Evolutionary conservation across 495 filamentous ascomycete species (phyloP).

Genomic region (Geopyxis carbonaria): DNA sequence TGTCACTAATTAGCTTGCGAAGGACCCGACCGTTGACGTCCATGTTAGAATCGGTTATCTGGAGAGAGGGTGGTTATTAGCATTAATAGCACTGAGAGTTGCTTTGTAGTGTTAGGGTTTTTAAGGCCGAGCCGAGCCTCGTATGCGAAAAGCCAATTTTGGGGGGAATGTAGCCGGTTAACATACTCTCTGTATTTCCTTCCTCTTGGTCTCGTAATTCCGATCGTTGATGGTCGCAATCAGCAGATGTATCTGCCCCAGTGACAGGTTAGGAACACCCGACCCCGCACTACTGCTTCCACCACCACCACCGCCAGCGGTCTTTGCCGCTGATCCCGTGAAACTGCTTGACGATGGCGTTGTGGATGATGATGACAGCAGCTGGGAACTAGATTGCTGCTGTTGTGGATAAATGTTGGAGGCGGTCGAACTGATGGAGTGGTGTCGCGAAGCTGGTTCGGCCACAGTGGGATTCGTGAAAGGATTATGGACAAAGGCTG

Average conservation of each 20-base stretch:
- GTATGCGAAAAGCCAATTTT: too few relatives aligned
- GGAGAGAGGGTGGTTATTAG: too few relatives aligned
- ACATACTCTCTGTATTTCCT: slow-evolving; percentile 83
- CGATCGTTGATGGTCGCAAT: slow-evolving; percentile 85
- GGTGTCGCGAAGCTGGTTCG: slow-evolving; percentile 17
- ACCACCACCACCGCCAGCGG: slow-evolving; percentile 25
- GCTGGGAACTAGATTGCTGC: slow-evolving; percentile 18
- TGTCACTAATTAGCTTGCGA: slow-evolving; percentile 20
- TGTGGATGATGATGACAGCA: slow-evolving; percentile 20
- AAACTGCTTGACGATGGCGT: slow-evolving; percentile 22
- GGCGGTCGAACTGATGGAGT: slow-evolving; percentile 14
- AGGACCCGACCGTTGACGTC: slow-evolving; percentile 18
- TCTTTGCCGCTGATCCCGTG: slow-evolving; percentile 22
- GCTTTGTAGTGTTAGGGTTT: too few relatives aligned
- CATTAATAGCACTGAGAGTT: too few relatives aligned
- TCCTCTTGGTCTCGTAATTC: slow-evolving; percentile 86
- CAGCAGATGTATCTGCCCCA: slow-evolving; percentile 85
- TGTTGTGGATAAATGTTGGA: slow-evolving; percentile 16
- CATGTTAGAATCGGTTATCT: slow-evolving; percentile 14
- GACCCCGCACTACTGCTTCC: slow-evolving; percentile 22
- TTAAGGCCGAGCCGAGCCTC: too few relatives aligned
- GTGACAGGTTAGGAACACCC: slow-evolving; percentile 60
- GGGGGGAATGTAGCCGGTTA: too few relatives aligned
- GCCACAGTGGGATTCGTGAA: slow-evolving; percentile 6
- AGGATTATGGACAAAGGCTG: slow-evolving; percentile 8